A percentile compares a stretch with the other conserved stretches of the same genome.
Conservation (phyloP, 805 yeast genomes). For the Schwanniomyces pseudopolymorphus region DNA sequence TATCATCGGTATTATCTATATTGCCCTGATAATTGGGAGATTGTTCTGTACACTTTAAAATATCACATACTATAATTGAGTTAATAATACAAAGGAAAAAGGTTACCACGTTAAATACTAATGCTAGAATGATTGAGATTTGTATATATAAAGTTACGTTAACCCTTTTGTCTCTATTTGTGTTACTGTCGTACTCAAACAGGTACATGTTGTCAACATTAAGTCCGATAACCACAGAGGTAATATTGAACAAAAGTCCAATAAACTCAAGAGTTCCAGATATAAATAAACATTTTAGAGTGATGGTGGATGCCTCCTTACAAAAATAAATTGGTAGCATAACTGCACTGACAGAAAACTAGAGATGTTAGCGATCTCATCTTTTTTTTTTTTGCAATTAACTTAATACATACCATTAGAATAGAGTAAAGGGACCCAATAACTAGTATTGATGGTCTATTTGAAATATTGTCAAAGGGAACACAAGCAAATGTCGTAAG, state of each 20-base stretch:
- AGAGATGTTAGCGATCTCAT: neutral
- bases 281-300: conserved; percentile 15
- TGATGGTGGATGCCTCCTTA: conserved; percentile 15
- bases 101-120: conserved; percentile 15
- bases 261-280: conserved; percentile 18
- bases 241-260: conserved; percentile 17
- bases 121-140: conserved; percentile 15
- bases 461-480: conserved; percentile 33
- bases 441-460: conserved; percentile 28
- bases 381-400: neutral
- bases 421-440: conserved; percentile 19
- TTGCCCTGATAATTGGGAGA: neutral
- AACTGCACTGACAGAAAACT: conserved; percentile 18
- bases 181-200: conserved; percentile 19
- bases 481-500: conserved; percentile 26
- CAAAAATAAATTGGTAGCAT: conserved; percentile 22
- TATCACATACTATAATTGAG: conserved; percentile 10
- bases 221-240: conserved; percentile 19
- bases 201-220: conserved; percentile 23
- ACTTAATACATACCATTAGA: conserved; percentile 17
- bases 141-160: conserved; percentile 32
- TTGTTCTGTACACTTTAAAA: conserved; percentile 7
- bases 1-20: neutral
- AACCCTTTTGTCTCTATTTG: conserved; percentile 12
- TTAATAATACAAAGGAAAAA: conserved; percentile 10